phyloP scores from a whole-genome alignment of 306 rosid species.

The Vigna reflexopilosa region DNA sequence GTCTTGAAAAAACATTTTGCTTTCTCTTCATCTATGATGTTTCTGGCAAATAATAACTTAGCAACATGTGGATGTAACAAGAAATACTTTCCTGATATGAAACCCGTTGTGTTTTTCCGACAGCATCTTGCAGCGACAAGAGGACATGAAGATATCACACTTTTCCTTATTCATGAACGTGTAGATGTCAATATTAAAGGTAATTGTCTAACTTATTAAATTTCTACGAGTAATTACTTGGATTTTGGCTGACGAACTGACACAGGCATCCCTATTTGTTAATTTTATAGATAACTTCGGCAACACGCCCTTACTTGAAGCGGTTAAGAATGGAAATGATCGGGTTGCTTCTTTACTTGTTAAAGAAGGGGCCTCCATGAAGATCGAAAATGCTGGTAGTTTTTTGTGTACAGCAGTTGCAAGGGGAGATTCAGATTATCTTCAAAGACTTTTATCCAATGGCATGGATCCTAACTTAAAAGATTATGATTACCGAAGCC shows the following conservation, averaged over 20 bases:
- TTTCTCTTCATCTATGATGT: slow-evolving; percentile 29
- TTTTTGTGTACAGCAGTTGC: slow-evolving; percentile 77
- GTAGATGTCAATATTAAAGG: slow-evolving; percentile 73
- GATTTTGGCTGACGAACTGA: slow-evolving; percentile 22
- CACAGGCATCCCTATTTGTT: slow-evolving; percentile 2
- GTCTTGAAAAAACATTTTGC: slow-evolving; percentile 27
- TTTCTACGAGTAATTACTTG: not conserved
- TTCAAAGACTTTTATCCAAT: slow-evolving; percentile 70
- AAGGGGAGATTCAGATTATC: slow-evolving; percentile 84
- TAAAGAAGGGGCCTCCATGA: slow-evolving; percentile 77
- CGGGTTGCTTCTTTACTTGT: slow-evolving; percentile 73
- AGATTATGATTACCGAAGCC: slow-evolving; percentile 89
- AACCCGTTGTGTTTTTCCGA: slow-evolving; percentile 33
- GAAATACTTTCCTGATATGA: slow-evolving; percentile 38
- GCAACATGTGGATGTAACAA: not conserved
- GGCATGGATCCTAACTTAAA: slow-evolving; percentile 89
- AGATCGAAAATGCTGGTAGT: slow-evolving; percentile 71
- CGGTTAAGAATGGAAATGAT: slow-evolving; percentile 85
- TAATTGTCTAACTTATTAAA: slow-evolving; percentile 31
- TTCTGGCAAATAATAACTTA: slow-evolving; percentile 9
- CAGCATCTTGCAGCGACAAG: slow-evolving; percentile 95
- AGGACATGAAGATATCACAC: slow-evolving; percentile 80
- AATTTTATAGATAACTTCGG: slow-evolving; percentile 76
- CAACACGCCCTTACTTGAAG: slow-evolving; percentile 87
- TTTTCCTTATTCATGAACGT: slow-evolving; percentile 73